A percentile compares a stretch with the other conserved stretches of the same genome.
Evolutionary conservation across 441 rosid genomes (phyloP).

Genomic region (Gossypium trilobum): DNA sequence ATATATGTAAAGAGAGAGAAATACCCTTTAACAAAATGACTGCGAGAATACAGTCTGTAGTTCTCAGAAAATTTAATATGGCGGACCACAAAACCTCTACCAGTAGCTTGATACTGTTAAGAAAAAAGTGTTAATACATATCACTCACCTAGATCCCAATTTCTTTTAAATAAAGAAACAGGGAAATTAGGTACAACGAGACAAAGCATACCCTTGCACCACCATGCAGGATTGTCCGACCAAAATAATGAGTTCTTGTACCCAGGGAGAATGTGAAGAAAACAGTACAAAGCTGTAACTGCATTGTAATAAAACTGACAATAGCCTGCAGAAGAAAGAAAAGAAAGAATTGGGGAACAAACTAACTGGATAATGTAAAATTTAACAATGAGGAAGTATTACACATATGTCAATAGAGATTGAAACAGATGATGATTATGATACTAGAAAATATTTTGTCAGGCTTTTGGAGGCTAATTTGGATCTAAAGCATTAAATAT

Average conservation of each 20-base stretch:
- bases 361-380: not conserved
- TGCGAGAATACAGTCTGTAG: conserved; percentile 92
- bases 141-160: conserved; percentile 2
- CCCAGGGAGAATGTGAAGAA: conserved; percentile 98
- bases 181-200: not conserved
- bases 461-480: not conserved
- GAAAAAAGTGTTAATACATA: conserved; percentile 19
- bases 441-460: not conserved
- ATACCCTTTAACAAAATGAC: conserved; percentile 92
- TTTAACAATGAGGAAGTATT: not conserved
- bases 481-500: not conserved
- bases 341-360: not conserved
- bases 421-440: not conserved
- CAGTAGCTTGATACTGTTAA: conserved; percentile 91
- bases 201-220: conserved; percentile 75
- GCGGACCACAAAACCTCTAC: conserved; percentile 93
- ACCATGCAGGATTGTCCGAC: conserved; percentile 95
- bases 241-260: conserved; percentile 93
- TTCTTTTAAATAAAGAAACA: not conserved
- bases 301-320: conserved; percentile 91
- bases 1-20: conserved; percentile 10
- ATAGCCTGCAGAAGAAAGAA: conserved; percentile 54
- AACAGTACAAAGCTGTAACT: conserved; percentile 88
- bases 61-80: conserved; percentile 91
- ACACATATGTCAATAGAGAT: not conserved